A percentile compares a stretch with the other conserved stretches of the same genome.
Evolutionary conservation across 805 yeast species (phyloP).

Genomic region (Pichia rugopelliculosa): DNA sequence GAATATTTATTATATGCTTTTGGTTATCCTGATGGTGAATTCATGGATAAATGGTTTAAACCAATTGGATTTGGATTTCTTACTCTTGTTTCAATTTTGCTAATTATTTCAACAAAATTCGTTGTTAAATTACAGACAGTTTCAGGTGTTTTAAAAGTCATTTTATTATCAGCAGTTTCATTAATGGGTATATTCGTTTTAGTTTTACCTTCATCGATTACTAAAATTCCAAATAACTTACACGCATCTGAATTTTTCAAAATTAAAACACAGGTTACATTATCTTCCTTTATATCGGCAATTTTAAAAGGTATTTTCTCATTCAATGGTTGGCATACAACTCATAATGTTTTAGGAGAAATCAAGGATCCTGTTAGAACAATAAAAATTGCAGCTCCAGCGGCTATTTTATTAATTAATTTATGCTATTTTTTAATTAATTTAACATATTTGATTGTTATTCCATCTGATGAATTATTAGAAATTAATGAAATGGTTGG

Average conservation of each 20-base stretch:
- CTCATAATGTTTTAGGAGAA: slow-evolving; percentile 48
- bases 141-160: slow-evolving; percentile 54
- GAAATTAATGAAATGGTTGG: slow-evolving; percentile 45
- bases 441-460: slow-evolving; percentile 42
- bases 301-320: slow-evolving; percentile 46
- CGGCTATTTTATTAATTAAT: slow-evolving; percentile 35
- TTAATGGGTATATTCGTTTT: slow-evolving; percentile 52
- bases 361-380: slow-evolving; percentile 45
- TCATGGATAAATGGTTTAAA: slow-evolving; percentile 25
- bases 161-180: slow-evolving; percentile 46
- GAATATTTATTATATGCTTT: slow-evolving; percentile 41
- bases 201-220: slow-evolving; percentile 37
- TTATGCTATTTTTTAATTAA: slow-evolving; percentile 42
- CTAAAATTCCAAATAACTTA: slow-evolving; percentile 39
- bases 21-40: slow-evolving; percentile 32
- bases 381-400: slow-evolving; percentile 46
- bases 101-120: slow-evolving; percentile 50
- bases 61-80: slow-evolving; percentile 37
- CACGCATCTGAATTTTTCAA: slow-evolving; percentile 25
- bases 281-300: slow-evolving; percentile 41
- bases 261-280: slow-evolving; percentile 27
- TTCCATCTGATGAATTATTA: slow-evolving; percentile 40
- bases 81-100: slow-evolving; percentile 33
- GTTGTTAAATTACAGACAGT: slow-evolving; percentile 58
- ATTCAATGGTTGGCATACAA: slow-evolving; percentile 48